Conservation (phyloP, 805 yeast species). For the Blastobotrys mokoenaii region DNA sequence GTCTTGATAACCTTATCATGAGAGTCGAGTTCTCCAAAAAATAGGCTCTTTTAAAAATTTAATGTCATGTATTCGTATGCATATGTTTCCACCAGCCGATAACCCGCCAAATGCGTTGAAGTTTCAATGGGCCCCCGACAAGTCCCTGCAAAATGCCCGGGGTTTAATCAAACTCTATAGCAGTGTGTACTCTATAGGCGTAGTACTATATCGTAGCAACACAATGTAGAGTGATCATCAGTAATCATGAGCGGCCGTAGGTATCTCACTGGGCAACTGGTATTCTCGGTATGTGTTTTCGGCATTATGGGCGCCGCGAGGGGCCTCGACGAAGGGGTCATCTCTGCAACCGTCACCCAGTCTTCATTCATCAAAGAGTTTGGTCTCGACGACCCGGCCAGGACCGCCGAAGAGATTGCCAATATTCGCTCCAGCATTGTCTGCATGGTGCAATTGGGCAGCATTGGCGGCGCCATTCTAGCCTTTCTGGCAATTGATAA, state of each 20-base stretch:
- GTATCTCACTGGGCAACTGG: not conserved
- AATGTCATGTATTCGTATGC: no score
- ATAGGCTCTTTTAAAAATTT: no score
- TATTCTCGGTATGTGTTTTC: conserved; percentile 33
- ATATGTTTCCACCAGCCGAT: no score
- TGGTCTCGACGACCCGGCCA: conserved; percentile 35
- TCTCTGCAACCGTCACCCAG: conserved; percentile 40
- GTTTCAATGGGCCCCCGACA: no score
- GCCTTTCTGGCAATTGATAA: conserved; percentile 42
- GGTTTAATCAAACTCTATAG: no score
- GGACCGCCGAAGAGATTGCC: conserved; percentile 33
- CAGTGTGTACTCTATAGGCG: no score
- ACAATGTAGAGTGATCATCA: no score
- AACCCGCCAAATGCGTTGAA: no score
- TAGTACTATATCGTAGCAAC: no score
- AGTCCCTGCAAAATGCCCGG: no score
- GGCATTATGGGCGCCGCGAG: conserved; percentile 50
- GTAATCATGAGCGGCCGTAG: no score
- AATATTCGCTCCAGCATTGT: conserved; percentile 44
- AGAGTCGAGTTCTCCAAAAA: conserved; percentile 34
- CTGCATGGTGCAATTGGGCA: conserved; percentile 51
- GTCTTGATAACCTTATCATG: conserved; percentile 83
- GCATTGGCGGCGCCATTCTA: conserved; percentile 44
- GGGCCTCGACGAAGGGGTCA: conserved; percentile 50
- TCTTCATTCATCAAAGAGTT: conserved; percentile 35